These are phyloP conservation scores for Suillus subalutaceus DNA, from an alignment of 768 basidiomycete genomes.

Conservation along the genomic window DNA sequence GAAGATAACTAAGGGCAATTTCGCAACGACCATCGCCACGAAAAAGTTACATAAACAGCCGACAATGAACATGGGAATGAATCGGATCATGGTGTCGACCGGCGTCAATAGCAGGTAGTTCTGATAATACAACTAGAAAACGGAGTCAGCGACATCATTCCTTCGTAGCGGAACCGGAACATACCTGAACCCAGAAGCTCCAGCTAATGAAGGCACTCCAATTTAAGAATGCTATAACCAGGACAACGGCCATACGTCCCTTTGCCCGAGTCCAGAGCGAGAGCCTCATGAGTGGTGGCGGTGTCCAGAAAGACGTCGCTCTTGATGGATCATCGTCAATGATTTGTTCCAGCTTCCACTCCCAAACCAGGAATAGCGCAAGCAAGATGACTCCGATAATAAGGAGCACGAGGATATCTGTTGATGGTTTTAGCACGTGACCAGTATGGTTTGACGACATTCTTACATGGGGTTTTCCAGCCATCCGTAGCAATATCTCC, in stretches of 20 bases:
- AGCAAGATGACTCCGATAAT: constrained; percentile 64
- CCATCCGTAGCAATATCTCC: constrained; percentile 59
- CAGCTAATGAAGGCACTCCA: constrained; percentile 62
- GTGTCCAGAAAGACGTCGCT: constrained; percentile 35
- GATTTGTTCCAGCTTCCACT: constrained; percentile 55
- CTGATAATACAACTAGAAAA: constrained; percentile 68
- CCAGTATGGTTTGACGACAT: constrained; percentile 11
- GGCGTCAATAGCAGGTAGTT: constrained; percentile 57
- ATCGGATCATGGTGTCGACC: constrained; percentile 61
- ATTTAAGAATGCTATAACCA: constrained; percentile 65
- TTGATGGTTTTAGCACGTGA: constrained; percentile 22
- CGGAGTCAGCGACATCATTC: background rate
- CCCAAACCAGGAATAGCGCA: constrained; percentile 64
- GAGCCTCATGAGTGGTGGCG: constrained; percentile 68
- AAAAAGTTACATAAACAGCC: constrained; percentile 67
- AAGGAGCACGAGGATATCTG: constrained; percentile 74
- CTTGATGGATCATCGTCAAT: constrained; percentile 16
- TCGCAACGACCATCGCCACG: constrained; percentile 60
- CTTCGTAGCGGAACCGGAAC: constrained; percentile 25
- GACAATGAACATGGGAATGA: constrained; percentile 72
- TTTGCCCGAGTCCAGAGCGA: constrained; percentile 65
- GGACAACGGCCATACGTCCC: constrained; percentile 64
- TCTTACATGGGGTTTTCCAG: constrained; percentile 63
- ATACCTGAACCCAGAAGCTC: constrained; percentile 52
- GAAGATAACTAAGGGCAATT: constrained; percentile 57